Evolutionary conservation across 106 monocot genomes (phyloP), one percentile per base, ranked within the genome.

Genomic region (Dendrobium catenatum): DNA sequence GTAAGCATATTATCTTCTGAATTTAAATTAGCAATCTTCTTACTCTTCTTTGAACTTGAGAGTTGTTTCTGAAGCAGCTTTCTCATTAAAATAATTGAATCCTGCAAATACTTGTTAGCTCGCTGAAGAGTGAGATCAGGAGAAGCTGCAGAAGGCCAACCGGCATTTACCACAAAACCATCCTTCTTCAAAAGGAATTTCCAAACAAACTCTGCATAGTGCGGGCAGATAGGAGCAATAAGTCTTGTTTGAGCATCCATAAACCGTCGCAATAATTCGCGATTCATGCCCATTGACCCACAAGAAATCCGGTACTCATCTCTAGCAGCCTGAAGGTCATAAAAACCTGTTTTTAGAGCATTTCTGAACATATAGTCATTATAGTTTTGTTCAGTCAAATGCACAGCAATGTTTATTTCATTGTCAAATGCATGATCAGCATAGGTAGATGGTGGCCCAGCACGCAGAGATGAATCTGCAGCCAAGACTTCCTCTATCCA

Each of bases 101-200:
- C 96, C 31, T 96, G 96, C 79, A 96, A 68, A 77, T 96, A 96
- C 68, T 91, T 91, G 82, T 96, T 96, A 19, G 96, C 96, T 55
- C 79, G 84, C 67, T 90, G 86, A 4, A 91, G 84, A 74, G 89
- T 89, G 75, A 87, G 89, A 48, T 96, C 91, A 16, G 93, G 88
- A 0, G 84, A 55, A 75, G 83, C 87, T 9, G 86, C 85, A 0
- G 66, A 42, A 42, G 96, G 96, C 91, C 91, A 93, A 68, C 96
- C 96, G 49, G 93, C 88, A 41, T 85, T 93, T 26, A 93, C 78
- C 8, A 80, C 86, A 86, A 93, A 93, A 40, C 91, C 88, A 47
- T 89, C 83, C 81, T 85, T 86, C 80, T 84, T 86, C 75, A 95
- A 42, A 41, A 93, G 27, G 51, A 91, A 80, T 77, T 76, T 85